phyloP scores from a whole-genome alignment of 1,284 basidiomycete genomes.

The Neotropicomus parvogracilis region DNA sequence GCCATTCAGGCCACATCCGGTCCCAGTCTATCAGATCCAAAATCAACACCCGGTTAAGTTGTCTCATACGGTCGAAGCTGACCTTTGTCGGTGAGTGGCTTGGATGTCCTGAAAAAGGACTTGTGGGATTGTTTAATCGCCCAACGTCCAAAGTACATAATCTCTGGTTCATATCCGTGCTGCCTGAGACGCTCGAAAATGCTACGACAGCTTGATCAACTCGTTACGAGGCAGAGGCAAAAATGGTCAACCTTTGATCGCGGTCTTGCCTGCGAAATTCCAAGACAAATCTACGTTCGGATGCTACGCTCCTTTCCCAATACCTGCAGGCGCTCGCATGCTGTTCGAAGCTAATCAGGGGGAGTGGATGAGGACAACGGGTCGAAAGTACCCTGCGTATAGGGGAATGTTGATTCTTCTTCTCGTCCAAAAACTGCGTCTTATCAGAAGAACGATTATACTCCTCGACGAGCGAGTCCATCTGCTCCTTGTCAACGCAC shows the following conservation, averaged over 20 bases:
- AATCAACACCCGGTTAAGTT: neutral
- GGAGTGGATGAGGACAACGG: neutral
- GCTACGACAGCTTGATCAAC: neutral
- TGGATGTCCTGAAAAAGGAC: constrained; percentile 6
- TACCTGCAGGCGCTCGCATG: neutral
- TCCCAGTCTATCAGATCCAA: neutral
- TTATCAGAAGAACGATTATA: constrained; percentile 3
- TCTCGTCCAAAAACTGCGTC: neutral
- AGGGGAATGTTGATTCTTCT: fast-evolving
- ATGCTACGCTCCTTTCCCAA: neutral
- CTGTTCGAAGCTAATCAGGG: neutral
- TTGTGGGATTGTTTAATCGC: neutral
- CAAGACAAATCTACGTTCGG: neutral
- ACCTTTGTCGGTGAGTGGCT: constrained; percentile 14
- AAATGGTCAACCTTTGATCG: neutral
- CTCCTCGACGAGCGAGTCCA: neutral
- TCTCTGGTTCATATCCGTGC: constrained; percentile 10
- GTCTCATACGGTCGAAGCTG: neutral
- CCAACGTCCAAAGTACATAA: neutral
- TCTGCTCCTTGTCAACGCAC: constrained; percentile 11
- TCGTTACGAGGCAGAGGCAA: neutral
- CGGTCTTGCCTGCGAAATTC: neutral
- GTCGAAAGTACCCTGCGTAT: neutral
- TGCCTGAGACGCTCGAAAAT: constrained; percentile 9
- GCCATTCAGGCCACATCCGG: constrained; percentile 5